Conservation (phyloP, 2,329 filamentous ascomycete genomes). For the Salinomyces thailandicus region DNA sequence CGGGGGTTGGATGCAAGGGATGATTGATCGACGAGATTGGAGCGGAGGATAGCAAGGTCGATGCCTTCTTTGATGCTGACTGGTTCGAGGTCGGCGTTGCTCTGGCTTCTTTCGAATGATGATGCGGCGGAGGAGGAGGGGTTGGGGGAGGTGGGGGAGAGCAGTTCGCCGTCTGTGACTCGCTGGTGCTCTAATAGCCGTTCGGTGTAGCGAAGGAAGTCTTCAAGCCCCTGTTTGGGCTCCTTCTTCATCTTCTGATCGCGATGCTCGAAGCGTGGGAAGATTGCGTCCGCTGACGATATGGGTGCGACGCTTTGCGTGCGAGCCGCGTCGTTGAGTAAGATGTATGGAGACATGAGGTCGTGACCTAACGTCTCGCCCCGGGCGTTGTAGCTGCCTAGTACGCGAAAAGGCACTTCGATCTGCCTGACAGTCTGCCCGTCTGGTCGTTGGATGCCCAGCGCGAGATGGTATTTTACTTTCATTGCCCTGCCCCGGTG, state of each 20-base stretch:
- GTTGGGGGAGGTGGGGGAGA: constrained; percentile 57
- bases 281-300: constrained; percentile 4
- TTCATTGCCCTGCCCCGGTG: constrained; percentile 91
- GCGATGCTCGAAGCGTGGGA: constrained; percentile 12
- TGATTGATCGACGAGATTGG: constrained; percentile 59
- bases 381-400: constrained; percentile 82
- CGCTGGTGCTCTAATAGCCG: constrained; percentile 55
- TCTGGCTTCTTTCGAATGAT: constrained; percentile 26
- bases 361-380: constrained; percentile 89
- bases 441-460: constrained; percentile 81
- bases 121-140: constrained; percentile 47
- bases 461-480: constrained; percentile 79
- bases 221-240: constrained; percentile 37
- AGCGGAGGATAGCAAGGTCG: constrained; percentile 74
- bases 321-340: constrained; percentile 72
- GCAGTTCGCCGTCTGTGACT: constrained; percentile 48
- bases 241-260: constrained; percentile 31
- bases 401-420: constrained; percentile 82
- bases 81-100: constrained; percentile 34
- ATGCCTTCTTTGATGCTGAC: constrained; percentile 71
- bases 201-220: constrained; percentile 69
- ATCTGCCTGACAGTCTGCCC: constrained; percentile 78
- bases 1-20: constrained; percentile 50
- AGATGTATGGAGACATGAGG: constrained; percentile 84
- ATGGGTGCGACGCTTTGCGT: constrained; percentile 28